Conservation (phyloP, 768 basidiomycete genomes). For the Leccinum arenicola region DNA sequence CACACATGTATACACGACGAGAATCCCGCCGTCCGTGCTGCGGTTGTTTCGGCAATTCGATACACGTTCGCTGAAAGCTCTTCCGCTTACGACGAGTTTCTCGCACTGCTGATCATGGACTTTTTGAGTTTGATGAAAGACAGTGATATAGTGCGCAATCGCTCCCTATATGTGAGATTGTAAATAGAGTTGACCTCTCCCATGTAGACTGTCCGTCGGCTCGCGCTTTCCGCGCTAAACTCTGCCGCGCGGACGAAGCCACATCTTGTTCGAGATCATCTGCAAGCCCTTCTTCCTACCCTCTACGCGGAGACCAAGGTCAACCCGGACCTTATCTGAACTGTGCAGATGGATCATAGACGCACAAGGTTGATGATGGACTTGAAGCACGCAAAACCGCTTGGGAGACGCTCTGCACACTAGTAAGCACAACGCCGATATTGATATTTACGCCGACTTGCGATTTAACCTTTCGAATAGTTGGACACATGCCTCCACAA, state of each 20-base stretch:
- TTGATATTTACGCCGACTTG: neutral
- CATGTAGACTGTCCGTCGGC: slow-evolving; percentile 78
- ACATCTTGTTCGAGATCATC: slow-evolving; percentile 83
- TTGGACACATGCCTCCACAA: slow-evolving; percentile 88
- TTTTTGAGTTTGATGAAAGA: slow-evolving; percentile 92
- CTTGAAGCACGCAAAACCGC: slow-evolving; percentile 95
- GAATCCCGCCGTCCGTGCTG: slow-evolving; percentile 73
- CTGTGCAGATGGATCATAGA: slow-evolving; percentile 97
- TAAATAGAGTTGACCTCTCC: neutral
- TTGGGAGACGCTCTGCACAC: slow-evolving; percentile 94
- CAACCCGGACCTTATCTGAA: slow-evolving; percentile 77
- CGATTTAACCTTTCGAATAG: slow-evolving; percentile 35
- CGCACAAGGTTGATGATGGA: slow-evolving; percentile 95
- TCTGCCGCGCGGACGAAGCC: slow-evolving; percentile 95
- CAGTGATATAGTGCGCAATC: slow-evolving; percentile 65
- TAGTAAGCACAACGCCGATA: slow-evolving; percentile 54
- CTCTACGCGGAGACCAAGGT: slow-evolving; percentile 84
- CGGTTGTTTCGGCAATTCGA: slow-evolving; percentile 89
- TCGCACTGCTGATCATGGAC: slow-evolving; percentile 85
- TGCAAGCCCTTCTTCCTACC: slow-evolving; percentile 69
- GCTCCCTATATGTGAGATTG: neutral
- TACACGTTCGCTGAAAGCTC: slow-evolving; percentile 87
- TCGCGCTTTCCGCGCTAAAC: slow-evolving; percentile 88
- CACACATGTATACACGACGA: slow-evolving; percentile 75
- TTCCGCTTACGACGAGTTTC: slow-evolving; percentile 83